Base-by-base conservation (phyloP, 1,284 basidiomycete genomes). In the Amylostereum areolatum region DNA sequence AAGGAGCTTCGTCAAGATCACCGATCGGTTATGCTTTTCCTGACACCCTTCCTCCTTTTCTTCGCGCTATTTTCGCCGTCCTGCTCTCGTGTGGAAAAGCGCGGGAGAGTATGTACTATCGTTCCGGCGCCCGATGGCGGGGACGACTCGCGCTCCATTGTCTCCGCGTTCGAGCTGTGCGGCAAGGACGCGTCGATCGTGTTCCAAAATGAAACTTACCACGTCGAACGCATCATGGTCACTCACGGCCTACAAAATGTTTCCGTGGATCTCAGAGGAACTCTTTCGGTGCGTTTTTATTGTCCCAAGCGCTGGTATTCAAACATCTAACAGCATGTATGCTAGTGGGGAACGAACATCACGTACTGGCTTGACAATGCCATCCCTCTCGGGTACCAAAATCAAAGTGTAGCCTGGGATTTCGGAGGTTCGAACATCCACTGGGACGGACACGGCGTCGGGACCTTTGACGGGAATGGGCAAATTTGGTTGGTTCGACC, bases 391-490 rank as follows among this genome's bases (percentile, higher is more conserved):
- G 65, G 59, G 5, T 67, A 63, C 49, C 56, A 57, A 28, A 66
- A 68, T 46, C 54, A 55, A 49, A 62, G 56, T 12, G 60, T 63
- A 1, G 65, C 64, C 6, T 68, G 65, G 65, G 55, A 60, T 43
- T 55, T 68, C 28, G 63, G 64, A 24, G 66, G 65, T 1, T 50
- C 57, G 35, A 57, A 58, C 32, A 46, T 66, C 27, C 47, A 49
- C 3, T 65, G 62, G 43, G 52, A 60, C 27, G 65, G 66, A 3
- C 54, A 66, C 52, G 64, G 60, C 8, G 51, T 53, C 24, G 65
- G 66, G 7, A 67, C 66, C 2, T 62, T 67, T 43, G 60, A 67
- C 44, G 65, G 64, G 12, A 66, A 66, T 39, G 65, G 66, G 9
- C 64, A 67, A 43, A 52, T 64, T 10, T 67, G 67, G 67, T 66